Evolutionary conservation across 2,329 filamentous ascomycete species (phyloP), one percentile per base, ranked within the genome.

Genomic region (Aspergillus oerlinghausenensis): DNA sequence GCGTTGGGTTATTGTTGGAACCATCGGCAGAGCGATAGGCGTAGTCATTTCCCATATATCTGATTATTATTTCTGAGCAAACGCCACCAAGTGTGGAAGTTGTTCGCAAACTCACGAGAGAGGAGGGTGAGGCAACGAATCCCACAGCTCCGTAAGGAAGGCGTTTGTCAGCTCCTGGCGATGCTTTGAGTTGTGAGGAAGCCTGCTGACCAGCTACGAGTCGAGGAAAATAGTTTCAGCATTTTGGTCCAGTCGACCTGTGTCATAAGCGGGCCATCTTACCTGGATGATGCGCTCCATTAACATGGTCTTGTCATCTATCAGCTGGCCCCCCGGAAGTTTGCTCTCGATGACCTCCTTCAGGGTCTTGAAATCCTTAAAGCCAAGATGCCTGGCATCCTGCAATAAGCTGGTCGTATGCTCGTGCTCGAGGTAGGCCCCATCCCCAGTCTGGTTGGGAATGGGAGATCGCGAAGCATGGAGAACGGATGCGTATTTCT

Each of bases 271-370:
- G 8, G 21, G 21, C 6, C 19, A 14, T 25, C 68, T 60, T 70
- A 78, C 77, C 65, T 80, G 83, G 58, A 91, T 90, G 4, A 88
- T 80, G 7, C 84, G 79, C 71, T 91, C 88, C 84, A 91, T 89
- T 48, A 90, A 77, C 79, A 90, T 88, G 1, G 86, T 88, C 74
- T 88, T 89, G 75, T 93, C 90, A 65, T 93, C 86, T 4, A 84
- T 73, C 10, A 87, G 77, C 50, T 83, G 80, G 1, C 4, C 32
- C 29, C 1, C 88, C 86, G 63, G 83, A 86, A 32, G 86, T 72
- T 89, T 86, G 59, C 76, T 79, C 54, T 82, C 80, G 56, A 90
- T 75, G 40, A 90, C 74, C 4, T 82, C 78, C 48, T 82, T 71
- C 19, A 90, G 74, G 0, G 88, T 89, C 64, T 82, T 81, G 48